Percentiles rank a stretch among this genome's conserved stretches.
Evolutionary conservation across 345 rosid species (phyloP).

Genomic region (sweet orange (Citrus sinensis)): DNA sequence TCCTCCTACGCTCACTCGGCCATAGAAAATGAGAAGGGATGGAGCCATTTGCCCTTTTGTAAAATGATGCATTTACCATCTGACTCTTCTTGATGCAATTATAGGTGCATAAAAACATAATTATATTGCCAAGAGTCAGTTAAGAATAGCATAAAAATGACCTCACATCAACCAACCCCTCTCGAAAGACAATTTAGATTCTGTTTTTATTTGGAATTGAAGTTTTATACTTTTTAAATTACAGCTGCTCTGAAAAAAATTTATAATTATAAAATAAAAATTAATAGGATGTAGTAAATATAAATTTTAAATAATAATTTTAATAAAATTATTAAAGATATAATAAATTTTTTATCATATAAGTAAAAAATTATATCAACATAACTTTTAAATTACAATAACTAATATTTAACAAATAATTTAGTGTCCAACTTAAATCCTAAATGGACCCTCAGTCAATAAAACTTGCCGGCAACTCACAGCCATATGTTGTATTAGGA

Average conservation of each 20-base stretch:
- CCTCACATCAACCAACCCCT: not conserved
- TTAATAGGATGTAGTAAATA: rapidly evolving
- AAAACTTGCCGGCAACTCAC: not conserved
- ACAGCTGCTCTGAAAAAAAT: rapidly evolving
- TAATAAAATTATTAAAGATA: too few relatives aligned
- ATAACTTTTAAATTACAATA: too few relatives aligned
- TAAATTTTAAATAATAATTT: too few relatives aligned
- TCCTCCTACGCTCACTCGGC: not conserved
- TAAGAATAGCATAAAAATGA: not conserved
- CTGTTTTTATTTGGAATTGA: rapidly evolving
- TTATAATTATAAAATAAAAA: too few relatives aligned
- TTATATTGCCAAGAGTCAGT: not conserved
- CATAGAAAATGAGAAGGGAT: not conserved
- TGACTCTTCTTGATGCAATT: not conserved
- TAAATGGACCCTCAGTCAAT: too few relatives aligned
- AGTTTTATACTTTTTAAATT: too few relatives aligned
- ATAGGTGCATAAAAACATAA: not conserved
- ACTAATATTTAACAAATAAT: too few relatives aligned
- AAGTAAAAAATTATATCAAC: too few relatives aligned
- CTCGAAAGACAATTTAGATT: not conserved
- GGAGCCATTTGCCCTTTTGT: not conserved
- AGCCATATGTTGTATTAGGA: not conserved
- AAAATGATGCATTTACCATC: not conserved
- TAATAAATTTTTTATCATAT: too few relatives aligned
- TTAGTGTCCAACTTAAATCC: too few relatives aligned